phyloP scores from a whole-genome alignment of 306 rosid species.

The Urtica urens region DNA sequence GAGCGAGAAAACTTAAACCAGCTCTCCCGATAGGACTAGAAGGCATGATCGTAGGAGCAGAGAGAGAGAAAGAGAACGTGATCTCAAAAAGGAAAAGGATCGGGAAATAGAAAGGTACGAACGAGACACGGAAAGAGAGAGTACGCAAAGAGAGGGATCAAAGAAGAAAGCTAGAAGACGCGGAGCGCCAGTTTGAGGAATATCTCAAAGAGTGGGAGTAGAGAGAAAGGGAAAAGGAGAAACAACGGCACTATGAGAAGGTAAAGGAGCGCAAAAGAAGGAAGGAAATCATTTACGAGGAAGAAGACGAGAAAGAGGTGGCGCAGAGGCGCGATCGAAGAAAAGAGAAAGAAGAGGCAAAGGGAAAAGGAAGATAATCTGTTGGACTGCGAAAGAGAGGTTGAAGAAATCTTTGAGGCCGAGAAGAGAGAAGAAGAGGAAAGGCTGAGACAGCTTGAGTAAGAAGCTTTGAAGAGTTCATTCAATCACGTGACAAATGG shows the following conservation, averaged over 20 bases:
- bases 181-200: conserved; percentile 79
- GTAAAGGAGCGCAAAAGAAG: conserved; percentile 86
- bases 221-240: conserved; percentile 88
- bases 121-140: conserved; percentile 96
- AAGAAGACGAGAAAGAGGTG: conserved; percentile 91
- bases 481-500: conserved; percentile 30
- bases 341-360: conserved; percentile 77
- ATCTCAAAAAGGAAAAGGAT: conserved; percentile 80
- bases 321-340: conserved; percentile 80
- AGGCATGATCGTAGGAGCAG: conserved; percentile 77
- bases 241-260: conserved; percentile 82
- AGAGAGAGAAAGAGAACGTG: conserved; percentile 85
- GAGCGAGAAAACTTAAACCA: conserved; percentile 61
- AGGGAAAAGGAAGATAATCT: conserved; percentile 89
- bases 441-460: conserved; percentile 43
- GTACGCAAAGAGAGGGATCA: conserved; percentile 92
- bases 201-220: conserved; percentile 94
- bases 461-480: conserved; percentile 44
- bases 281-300: conserved; percentile 78
- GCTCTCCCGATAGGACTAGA: conserved; percentile 70
- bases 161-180: conserved; percentile 76
- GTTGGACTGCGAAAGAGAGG: conserved; percentile 65
- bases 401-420: conserved; percentile 76
- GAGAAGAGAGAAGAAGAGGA: conserved; percentile 70
- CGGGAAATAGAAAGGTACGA: conserved; percentile 93